Conservation (phyloP, 2,329 filamentous ascomycete species). For the Xylaria sp. region DNA sequence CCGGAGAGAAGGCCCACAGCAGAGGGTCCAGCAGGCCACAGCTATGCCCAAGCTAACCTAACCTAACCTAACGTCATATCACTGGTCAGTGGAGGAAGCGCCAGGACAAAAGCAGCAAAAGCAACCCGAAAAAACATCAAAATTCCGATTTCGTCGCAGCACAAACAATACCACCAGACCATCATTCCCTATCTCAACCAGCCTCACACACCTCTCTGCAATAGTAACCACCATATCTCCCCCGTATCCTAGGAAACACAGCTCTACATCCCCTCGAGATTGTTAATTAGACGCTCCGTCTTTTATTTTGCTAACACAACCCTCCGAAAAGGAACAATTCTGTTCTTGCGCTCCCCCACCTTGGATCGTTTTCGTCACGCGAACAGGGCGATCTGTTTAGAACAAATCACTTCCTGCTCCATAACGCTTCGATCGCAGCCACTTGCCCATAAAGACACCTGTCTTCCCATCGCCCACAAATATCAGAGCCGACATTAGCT, state of each 20-base stretch:
- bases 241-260: conserved; percentile 25
- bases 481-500: conserved; percentile 31
- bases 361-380: conserved; percentile 32
- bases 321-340: not conserved
- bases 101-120: conserved; percentile 11
- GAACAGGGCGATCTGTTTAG: conserved; percentile 23
- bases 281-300: not conserved
- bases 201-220: conserved; percentile 8
- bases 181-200: not conserved
- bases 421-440: conserved; percentile 2
- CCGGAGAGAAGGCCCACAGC: not conserved
- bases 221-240: conserved; percentile 9
- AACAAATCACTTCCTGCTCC: conserved; percentile 18
- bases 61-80: conserved; percentile 2
- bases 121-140: conserved; percentile 14
- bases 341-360: conserved; percentile 28
- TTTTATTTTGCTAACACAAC: not conserved
- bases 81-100: not conserved
- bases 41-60: conserved; percentile 7
- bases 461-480: not conserved
- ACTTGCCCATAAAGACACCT: not conserved
- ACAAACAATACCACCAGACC: conserved; percentile 11
- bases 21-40: not conserved
- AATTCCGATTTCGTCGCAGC: conserved; percentile 39
- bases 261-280: conserved; percentile 13